Conservation (phyloP, 345 rosid genomes). For the Salix suchowensis region DNA sequence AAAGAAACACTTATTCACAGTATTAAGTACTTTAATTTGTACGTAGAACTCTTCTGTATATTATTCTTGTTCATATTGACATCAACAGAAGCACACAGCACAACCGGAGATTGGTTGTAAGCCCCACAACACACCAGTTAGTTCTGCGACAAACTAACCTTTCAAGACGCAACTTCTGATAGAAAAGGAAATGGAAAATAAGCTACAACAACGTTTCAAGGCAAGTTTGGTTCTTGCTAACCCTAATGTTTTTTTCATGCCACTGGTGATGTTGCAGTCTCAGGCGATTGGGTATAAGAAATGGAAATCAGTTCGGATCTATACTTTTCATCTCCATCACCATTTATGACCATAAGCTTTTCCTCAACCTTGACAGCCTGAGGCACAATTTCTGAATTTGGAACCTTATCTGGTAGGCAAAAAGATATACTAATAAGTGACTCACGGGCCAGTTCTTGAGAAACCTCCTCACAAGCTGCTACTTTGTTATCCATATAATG, state of each 20-base stretch:
- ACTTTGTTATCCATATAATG: constrained; percentile 16
- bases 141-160: not conserved
- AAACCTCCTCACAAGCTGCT: not conserved
- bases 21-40: not conserved
- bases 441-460: constrained; percentile 18
- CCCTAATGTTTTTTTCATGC: not conserved
- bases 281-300: constrained; percentile 19
- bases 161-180: too few species aligned
- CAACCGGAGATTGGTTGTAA: not conserved
- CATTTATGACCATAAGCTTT: not conserved
- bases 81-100: constrained; percentile 1
- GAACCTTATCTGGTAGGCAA: constrained; percentile 20
- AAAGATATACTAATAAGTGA: constrained; percentile 29
- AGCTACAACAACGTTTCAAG: not conserved
- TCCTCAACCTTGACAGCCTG: not conserved
- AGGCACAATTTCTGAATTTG: constrained; percentile 5
- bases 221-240: not conserved
- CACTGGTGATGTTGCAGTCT: not conserved
- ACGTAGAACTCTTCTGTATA: not conserved
- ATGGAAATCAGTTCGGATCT: constrained; percentile 37
- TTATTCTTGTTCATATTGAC: not conserved
- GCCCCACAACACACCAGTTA: not conserved
- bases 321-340: constrained; percentile 22
- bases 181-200: not conserved
- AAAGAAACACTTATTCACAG: not conserved